Evolutionary conservation across 441 rosid genomes (phyloP), one percentile per base, ranked within the genome.

Genomic region (Codiaeum variegatum): DNA sequence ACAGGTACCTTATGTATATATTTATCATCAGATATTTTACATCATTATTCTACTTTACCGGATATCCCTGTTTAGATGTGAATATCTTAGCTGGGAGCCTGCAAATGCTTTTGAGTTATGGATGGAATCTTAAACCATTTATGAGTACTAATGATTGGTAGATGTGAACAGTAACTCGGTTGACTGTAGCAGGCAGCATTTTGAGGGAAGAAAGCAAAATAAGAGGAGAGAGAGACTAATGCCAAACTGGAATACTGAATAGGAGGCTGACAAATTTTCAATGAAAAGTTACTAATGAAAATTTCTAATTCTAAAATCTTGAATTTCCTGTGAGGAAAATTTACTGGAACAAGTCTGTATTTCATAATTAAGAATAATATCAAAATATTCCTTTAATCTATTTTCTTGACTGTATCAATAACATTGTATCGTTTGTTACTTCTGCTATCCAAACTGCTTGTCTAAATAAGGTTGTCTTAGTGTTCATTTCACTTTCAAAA

Each of bases 1-100:
- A 91, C 98, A 88, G 97, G 98, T 95, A 77, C 58, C 54, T 26
- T 31, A 47, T 21, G 42, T 5, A 8, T 12, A 16, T 7, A 16
- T 62, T 56, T 58, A 40, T 8, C 3, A 9, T 40, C 28, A 11
- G 29, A 63, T 66, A 18, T 19, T 31, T 54, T 15, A 21, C 36
- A 12, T 56, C 36, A 36, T 34, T 4, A 0, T 55, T 28, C 71
- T 23, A 54, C 54, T 42, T 34, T 68, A 34, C 3, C 56, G 36
- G 52, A 38, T 36, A 16, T 18, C n/a, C 38, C 49, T 36, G 16
- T 36, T 23, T 51, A 47, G 44, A 34, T 6, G 34, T 23, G 51
- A 8, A 26, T 26, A 69, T 55, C 34, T 69, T 24, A 24, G 24
- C 4, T 56, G 24, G 40, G 52, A 55, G 59, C 15, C 28, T 21